phyloP scores from a whole-genome alignment of 1,139 yeast species.

The Yamadazyma songkhlaensis region DNA sequence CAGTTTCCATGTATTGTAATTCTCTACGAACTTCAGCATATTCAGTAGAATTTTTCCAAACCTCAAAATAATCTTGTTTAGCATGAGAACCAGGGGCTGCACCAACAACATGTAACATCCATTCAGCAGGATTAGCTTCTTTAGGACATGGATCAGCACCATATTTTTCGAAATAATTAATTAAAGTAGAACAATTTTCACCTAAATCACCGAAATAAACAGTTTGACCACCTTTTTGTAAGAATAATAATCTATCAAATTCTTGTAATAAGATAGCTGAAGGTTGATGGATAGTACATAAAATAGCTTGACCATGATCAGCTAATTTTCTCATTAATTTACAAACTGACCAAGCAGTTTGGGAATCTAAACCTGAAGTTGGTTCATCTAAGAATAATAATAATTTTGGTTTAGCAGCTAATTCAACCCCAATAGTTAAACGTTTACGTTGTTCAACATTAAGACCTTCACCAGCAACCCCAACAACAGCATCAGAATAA shows the following conservation, averaged over 20 bases:
- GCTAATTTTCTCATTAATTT: conserved; percentile 76
- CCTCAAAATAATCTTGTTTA: conserved; percentile 58
- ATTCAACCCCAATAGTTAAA: conserved; percentile 79
- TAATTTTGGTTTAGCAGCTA: conserved; percentile 83
- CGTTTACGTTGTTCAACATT: conserved; percentile 87
- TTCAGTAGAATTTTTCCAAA: conserved; percentile 61
- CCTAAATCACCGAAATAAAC: conserved; percentile 84
- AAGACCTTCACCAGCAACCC: conserved; percentile 74
- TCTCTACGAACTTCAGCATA: conserved; percentile 39
- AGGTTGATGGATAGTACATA: conserved; percentile 85
- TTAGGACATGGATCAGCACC: conserved; percentile 67
- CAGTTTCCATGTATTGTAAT: conserved; percentile 41
- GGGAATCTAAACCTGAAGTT: conserved; percentile 89
- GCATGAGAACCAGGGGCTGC: conserved; percentile 76
- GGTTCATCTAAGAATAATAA: conserved; percentile 87
- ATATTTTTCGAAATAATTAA: conserved; percentile 63
- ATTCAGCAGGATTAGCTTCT: conserved; percentile 74
- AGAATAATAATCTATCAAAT: conserved; percentile 71
- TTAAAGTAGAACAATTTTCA: conserved; percentile 55
- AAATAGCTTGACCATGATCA: conserved; percentile 75
- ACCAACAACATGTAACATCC: conserved; percentile 77
- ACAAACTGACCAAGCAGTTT: conserved; percentile 87
- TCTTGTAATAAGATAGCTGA: conserved; percentile 74
- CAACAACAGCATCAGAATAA: conserved; percentile 81
- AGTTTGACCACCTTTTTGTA: conserved; percentile 74